phyloP scores from a whole-genome alignment of 2,329 filamentous ascomycete species.

The Penicillium oxalicum region DNA sequence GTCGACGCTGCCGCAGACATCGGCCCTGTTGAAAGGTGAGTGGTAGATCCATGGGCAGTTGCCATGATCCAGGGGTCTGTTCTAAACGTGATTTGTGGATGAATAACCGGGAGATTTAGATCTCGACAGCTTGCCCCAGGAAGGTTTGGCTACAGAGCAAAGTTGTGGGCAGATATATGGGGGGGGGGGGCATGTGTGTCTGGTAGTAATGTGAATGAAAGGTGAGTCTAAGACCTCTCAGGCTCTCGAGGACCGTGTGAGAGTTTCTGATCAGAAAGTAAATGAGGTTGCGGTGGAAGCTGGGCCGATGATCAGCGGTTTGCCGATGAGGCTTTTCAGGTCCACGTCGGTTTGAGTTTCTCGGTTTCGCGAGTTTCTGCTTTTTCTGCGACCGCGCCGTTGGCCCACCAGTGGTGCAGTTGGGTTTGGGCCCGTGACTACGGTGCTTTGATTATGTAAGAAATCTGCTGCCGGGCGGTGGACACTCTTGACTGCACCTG shows the following conservation, averaged over 20 bases:
- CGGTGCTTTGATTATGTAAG: no score
- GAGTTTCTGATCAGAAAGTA: slow-evolving; percentile 4
- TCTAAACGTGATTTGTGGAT: slow-evolving; percentile 5
- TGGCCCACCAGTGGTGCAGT: no score
- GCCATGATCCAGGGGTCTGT: slow-evolving; percentile 25
- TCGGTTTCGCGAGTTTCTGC: no score
- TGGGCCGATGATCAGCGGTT: slow-evolving; percentile 3
- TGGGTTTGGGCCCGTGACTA: no score
- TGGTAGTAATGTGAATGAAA: background rate
- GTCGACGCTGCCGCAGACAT: slow-evolving; percentile 23
- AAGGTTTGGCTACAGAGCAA: background rate
- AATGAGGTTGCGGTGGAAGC: slow-evolving; percentile 7
- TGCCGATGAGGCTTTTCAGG: no score
- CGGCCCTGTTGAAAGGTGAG: slow-evolving; percentile 29
- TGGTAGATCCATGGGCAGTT: slow-evolving; percentile 22
- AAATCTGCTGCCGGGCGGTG: no score
- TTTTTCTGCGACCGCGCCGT: no score
- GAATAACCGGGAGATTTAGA: slow-evolving; percentile 4
- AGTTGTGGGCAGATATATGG: slow-evolving; percentile 3
- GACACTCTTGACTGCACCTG: no score
- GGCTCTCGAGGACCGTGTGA: background rate
- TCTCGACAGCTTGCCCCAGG: slow-evolving; percentile 1
- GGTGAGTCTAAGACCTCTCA: background rate
- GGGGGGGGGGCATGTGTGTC: background rate
- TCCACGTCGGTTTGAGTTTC: no score